Evolutionary conservation across 768 basidiomycete species (phyloP).

Genomic region (Kwoniella dendrophila): DNA sequence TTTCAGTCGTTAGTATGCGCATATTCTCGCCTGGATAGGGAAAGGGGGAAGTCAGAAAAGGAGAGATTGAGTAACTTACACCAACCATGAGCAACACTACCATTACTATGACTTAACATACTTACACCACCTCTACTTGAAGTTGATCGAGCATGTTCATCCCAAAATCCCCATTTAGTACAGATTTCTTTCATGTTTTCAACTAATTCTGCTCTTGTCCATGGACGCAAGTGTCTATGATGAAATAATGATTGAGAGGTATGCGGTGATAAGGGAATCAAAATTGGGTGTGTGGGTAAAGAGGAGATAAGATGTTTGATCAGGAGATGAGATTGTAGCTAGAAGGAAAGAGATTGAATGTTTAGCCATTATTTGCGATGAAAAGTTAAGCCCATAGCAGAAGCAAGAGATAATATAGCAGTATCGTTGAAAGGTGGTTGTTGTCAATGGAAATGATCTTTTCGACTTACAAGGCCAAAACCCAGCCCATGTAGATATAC

Average conservation of each 20-base stretch:
- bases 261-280: slow-evolving; percentile 80
- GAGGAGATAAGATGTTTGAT: slow-evolving; percentile 51
- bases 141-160: slow-evolving; percentile 21
- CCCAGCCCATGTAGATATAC: slow-evolving; percentile 89
- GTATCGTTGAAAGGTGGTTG: too few relatives aligned
- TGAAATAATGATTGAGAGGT: slow-evolving; percentile 86
- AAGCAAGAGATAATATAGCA: too few relatives aligned
- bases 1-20: too few relatives aligned
- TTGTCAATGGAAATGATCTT: too few relatives aligned
- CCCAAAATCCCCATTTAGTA: slow-evolving; percentile 68
- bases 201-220: slow-evolving; percentile 66
- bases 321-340: slow-evolving; percentile 65
- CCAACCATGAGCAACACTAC: slow-evolving; percentile 86
- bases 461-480: slow-evolving; percentile 62
- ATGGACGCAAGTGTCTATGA: slow-evolving; percentile 69
- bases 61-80: slow-evolving; percentile 38
- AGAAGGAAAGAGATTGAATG: neutral
- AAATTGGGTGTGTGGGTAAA: slow-evolving; percentile 69
- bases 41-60: neutral
- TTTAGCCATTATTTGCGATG: too few relatives aligned
- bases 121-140: slow-evolving; percentile 64
- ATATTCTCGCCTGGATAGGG: too few relatives aligned
- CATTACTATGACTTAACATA: slow-evolving; percentile 85
- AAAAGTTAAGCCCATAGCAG: too few relatives aligned
- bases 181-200: slow-evolving; percentile 65